phyloP scores from a whole-genome alignment of 139 green algal genomes.

The Ostreobium quekettii region DNA sequence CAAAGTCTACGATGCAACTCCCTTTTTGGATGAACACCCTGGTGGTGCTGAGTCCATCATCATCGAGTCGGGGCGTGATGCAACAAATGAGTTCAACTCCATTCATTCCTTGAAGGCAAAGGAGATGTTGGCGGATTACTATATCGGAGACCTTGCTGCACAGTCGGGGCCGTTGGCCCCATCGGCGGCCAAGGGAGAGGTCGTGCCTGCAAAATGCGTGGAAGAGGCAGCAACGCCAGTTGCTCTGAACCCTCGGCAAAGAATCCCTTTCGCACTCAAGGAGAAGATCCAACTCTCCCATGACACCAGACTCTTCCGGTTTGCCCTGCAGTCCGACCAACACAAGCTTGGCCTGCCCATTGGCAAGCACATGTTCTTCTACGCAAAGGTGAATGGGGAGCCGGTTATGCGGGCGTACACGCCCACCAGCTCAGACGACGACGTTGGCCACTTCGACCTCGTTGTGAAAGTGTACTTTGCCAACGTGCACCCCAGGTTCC shows the following conservation, averaged over 20 bases:
- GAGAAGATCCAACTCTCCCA: constrained; percentile 72
- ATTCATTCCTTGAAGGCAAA: constrained; percentile 84
- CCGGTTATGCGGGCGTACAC: constrained; percentile 94
- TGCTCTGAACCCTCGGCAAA: constrained; percentile 72
- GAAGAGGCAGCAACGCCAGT: constrained; percentile 25
- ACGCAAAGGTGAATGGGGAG: constrained; percentile 64
- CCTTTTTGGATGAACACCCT: constrained; percentile 87
- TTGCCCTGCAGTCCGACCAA: constrained; percentile 75
- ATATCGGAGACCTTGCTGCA: constrained; percentile 71
- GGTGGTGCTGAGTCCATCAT: constrained; percentile 81
- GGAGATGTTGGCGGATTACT: constrained; percentile 69
- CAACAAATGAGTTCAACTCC: constrained; percentile 81
- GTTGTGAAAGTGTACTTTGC: constrained; percentile 87
- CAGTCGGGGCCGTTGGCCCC: too few relatives aligned
- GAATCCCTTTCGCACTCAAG: constrained; percentile 64
- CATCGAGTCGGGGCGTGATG: constrained; percentile 33
- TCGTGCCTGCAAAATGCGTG: constrained; percentile 21
- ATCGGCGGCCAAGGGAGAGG: background rate
- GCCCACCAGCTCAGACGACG: constrained; percentile 70
- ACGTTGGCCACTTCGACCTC: constrained; percentile 89
- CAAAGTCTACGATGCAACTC: constrained; percentile 90
- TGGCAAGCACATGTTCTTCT: constrained; percentile 90
- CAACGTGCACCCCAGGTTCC: constrained; percentile 80
- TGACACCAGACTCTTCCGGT: constrained; percentile 85
- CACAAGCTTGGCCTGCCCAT: constrained; percentile 79